Evolutionary conservation across 2,329 filamentous ascomycete species (phyloP).

Genomic region (Xylariaceae sp.): DNA sequence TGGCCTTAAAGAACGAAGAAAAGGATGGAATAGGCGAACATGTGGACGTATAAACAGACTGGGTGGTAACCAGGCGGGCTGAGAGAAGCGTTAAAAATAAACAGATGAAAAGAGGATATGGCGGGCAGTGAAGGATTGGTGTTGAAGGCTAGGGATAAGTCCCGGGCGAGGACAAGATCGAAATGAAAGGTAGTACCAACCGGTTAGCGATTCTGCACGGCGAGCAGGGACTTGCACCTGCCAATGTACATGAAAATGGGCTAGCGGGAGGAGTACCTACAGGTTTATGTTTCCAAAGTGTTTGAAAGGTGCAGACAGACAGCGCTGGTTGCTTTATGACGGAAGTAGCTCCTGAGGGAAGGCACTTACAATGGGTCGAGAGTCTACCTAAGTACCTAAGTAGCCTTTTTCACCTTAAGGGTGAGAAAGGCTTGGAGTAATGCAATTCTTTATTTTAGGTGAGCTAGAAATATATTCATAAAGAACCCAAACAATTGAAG

Average conservation of each 20-base stretch:
- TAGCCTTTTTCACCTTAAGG: too few relatives aligned
- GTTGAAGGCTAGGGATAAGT: constrained; percentile 5
- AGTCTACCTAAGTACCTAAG: background rate
- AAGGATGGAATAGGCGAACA: background rate
- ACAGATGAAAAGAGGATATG: background rate
- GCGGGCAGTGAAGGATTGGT: background rate
- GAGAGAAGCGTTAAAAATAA: too few relatives aligned
- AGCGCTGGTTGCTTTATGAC: background rate
- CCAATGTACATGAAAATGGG: constrained; percentile 4
- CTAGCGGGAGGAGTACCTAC: background rate
- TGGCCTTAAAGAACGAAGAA: constrained; percentile 4
- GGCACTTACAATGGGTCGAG: constrained; percentile 2
- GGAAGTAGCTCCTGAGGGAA: constrained; percentile 8
- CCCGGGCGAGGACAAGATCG: constrained; percentile 21
- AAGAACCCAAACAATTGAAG: too few relatives aligned
- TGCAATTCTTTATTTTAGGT: too few relatives aligned
- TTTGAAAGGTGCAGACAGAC: constrained; percentile 9
- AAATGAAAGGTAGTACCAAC: constrained; percentile 26
- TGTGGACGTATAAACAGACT: background rate
- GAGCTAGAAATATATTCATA: too few relatives aligned
- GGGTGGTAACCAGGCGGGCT: background rate
- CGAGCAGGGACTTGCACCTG: background rate
- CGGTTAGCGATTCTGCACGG: constrained; percentile 2
- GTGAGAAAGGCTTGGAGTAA: too few relatives aligned
- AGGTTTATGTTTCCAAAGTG: constrained; percentile 20